Evolutionary conservation across 441 rosid genomes (phyloP), one percentile per base, ranked within the genome.

Genomic region (Biscutella laevigata): DNA sequence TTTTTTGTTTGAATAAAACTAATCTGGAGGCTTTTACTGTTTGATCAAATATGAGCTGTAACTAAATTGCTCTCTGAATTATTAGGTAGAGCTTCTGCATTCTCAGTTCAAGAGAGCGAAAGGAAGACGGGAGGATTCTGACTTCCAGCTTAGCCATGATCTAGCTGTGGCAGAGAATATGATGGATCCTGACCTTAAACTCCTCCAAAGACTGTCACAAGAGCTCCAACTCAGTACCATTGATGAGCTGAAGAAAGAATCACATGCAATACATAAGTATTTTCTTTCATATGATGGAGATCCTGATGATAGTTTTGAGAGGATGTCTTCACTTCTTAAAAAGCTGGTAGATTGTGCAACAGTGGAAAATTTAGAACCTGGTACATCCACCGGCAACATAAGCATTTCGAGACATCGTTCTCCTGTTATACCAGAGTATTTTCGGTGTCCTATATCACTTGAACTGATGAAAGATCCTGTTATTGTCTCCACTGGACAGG

Each of bases 401-500:
- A 50, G 59, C 39, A 52, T 71, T 24, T 45, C 73, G 5, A 88
- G 76, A 62, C 96, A 92, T 67, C 76, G 88, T 17, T 88, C 95
- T 59, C 98, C 98, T 33, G 86, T 88, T 48, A 86, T 88, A 51
- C 98, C 98, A 0, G 98, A 92, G 71, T 94, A 88, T 72, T 92
- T 92, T 35, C 94, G 94, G 7, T 92, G 98, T 71, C 95, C 98
- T 0, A 88, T 92, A 69, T 92, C 98, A 53, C 92, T 92, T 21
- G 98, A 92, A 70, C 64, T 88, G 68, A 92, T 88, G 98, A 86
- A 79, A 73, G 96, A 92, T 77, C 98, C 98, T 8, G 98, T 88
- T n/a, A 92, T 92, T n/a, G 88, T 92, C 61, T 92, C 98, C 27
- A 88, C 98, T n/a, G 98, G 98, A 59, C 96, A 88, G 96, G 96